phyloP scores from a whole-genome alignment of 2,329 filamentous ascomycete species.

The Celoporthe dispersa region DNA sequence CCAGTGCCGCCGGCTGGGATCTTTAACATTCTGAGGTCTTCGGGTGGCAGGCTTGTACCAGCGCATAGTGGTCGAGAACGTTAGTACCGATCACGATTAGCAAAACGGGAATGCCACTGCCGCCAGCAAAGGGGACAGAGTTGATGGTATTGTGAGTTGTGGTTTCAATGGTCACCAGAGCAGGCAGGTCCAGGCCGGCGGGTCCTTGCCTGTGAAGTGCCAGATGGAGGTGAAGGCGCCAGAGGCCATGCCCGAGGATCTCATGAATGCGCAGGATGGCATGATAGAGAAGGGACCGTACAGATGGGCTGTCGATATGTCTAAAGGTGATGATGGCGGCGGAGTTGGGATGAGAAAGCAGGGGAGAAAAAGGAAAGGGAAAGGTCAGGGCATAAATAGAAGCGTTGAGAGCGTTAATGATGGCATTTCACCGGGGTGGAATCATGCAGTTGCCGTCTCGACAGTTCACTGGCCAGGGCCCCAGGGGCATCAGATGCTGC shows the following conservation, averaged over 20 bases:
- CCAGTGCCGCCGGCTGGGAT: background rate
- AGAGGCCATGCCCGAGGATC: background rate
- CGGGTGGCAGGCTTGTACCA: background rate
- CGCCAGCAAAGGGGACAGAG: background rate
- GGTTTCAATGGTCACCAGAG: background rate
- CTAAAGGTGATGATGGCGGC: background rate
- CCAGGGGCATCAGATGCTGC: background rate
- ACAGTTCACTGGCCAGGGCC: background rate
- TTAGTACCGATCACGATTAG: background rate
- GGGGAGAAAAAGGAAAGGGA: background rate
- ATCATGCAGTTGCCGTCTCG: background rate
- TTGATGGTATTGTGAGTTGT: background rate
- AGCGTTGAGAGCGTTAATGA: background rate
- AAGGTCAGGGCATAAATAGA: background rate
- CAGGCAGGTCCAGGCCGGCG: background rate
- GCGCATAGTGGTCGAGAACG: background rate
- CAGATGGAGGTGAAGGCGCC: background rate
- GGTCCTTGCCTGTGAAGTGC: background rate
- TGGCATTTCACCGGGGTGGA: background rate
- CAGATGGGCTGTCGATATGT: background rate
- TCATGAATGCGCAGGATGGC: background rate
- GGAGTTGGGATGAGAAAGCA: background rate
- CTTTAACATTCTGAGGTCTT: background rate
- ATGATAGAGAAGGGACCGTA: background rate
- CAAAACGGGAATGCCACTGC: background rate